Evolutionary conservation across 108 stramenopile species (phyloP).

Genomic region (Cyclostephanos invisitatus): DNA sequence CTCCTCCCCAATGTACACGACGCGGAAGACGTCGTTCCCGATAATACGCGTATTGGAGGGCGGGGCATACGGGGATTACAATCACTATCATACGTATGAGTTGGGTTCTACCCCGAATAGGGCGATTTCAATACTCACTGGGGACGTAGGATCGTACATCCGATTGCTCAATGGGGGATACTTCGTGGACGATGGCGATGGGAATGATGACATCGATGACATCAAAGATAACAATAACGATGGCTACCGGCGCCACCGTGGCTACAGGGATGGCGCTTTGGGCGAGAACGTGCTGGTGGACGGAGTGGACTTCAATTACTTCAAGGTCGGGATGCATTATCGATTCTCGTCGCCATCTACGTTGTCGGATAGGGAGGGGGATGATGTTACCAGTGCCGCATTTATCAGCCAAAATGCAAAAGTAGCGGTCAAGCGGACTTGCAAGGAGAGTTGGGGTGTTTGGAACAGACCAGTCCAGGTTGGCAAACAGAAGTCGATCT

Average conservation of each 20-base stretch:
- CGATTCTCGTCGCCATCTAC: conserved; percentile 14
- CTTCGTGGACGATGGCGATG: conserved; percentile 19
- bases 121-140: conserved; percentile 58
- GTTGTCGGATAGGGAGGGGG: no score
- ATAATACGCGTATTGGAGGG: conserved; percentile 21
- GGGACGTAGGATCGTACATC: conserved; percentile 45
- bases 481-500: neutral
- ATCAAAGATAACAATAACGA: neutral
- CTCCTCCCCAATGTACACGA: conserved; percentile 53
- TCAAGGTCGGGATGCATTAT: conserved; percentile 51
- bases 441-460: no score
- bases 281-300: conserved; percentile 65
- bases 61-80: conserved; percentile 60
- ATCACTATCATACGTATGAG: conserved; percentile 61
- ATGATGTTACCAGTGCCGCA: no score
- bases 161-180: conserved; percentile 21
- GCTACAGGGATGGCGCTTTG: conserved; percentile 50
- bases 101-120: conserved; percentile 54
- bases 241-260: no score
- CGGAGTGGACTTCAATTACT: conserved; percentile 47
- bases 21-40: conserved; percentile 44
- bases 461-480: neutral
- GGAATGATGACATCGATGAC: neutral
- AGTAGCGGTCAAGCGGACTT: no score
- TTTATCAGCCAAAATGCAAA: no score